These are phyloP conservation scores for Camptophora hylomeconis DNA, from an alignment of 2,329 filamentous ascomycete genomes.

Conservation along the genomic window DNA sequence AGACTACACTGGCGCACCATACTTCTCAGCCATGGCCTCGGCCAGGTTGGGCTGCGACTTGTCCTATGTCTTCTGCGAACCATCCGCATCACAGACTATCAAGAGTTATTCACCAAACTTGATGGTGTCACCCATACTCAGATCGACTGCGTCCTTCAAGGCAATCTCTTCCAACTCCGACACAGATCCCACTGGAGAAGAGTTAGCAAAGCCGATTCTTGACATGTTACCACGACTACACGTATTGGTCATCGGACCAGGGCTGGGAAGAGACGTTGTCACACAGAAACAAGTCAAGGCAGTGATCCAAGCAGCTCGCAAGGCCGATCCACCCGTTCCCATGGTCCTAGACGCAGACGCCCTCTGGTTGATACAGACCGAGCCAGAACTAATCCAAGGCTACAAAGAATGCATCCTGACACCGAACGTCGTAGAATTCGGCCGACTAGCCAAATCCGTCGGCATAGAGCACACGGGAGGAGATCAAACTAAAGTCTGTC, in stretches of 20 bases:
- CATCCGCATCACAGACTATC: slow-evolving; percentile 71
- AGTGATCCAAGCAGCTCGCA: slow-evolving; percentile 66
- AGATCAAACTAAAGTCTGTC: slow-evolving; percentile 40
- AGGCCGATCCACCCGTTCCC: slow-evolving; percentile 48
- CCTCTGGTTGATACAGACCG: slow-evolving; percentile 60
- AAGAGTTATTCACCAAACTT: slow-evolving; percentile 97
- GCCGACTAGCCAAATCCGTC: slow-evolving; percentile 62
- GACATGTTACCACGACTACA: slow-evolving; percentile 77
- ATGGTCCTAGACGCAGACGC: slow-evolving; percentile 90
- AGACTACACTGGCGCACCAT: slow-evolving; percentile 94
- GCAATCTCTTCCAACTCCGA: slow-evolving; percentile 36
- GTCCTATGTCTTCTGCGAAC: slow-evolving; percentile 73
- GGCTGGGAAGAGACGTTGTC: slow-evolving; percentile 73
- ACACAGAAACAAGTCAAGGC: slow-evolving; percentile 78
- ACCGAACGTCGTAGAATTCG: slow-evolving; percentile 90
- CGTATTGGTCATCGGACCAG: slow-evolving; percentile 84
- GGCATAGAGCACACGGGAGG: slow-evolving; percentile 40
- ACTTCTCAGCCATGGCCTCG: slow-evolving; percentile 95
- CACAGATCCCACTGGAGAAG: slow-evolving; percentile 42
- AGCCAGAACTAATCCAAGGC: slow-evolving; percentile 64
- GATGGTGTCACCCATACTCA: slow-evolving; percentile 96
- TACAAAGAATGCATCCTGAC: slow-evolving; percentile 80
- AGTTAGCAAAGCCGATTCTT: slow-evolving; percentile 56
- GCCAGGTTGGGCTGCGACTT: slow-evolving; percentile 55
- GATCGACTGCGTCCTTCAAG: slow-evolving; percentile 51